Base-by-base conservation (phyloP, 2,329 filamentous ascomycete species). In the Pseudogymnoascus destructans region DNA sequence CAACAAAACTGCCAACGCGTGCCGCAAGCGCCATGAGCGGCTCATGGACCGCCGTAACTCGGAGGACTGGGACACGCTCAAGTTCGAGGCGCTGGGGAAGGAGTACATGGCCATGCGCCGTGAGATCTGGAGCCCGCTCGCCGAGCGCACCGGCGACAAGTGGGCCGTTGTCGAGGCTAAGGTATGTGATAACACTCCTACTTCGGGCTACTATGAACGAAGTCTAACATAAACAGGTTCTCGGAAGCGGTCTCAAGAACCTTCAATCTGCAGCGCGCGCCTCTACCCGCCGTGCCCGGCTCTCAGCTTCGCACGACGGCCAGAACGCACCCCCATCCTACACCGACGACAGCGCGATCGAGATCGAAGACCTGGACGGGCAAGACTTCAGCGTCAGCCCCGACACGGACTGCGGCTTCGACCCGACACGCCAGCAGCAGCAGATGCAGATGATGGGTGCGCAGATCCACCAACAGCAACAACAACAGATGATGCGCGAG, bases 1-100 rank as follows among this genome's bases (percentile, higher is more conserved):
- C 1, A 77, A 73, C 69, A 95, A 95, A 75, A 82, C 81, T 7
- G 30, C 85, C 60, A 93, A 93, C 69, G 90, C 90, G 15, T 95
- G 89, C 73, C 87, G 89, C 63, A 95, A 95, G 74, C 82, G 89
- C 58, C 89, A 95, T 66, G 89, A 95, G 72, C 79, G 89, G 38
- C 74, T 95, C 63, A 84, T 92, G 77, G 86, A 92, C 72, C 82
- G 85, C 63, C 78, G 64, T 3, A 66, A 59, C 63, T 69, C 59
- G 68, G 76, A 68, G 59, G 86, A 91, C 66, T 93, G 88, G 85
- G 87, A 92, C 66, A 79, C 79, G 17, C 76, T 84, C 64, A 87
- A 87, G 73, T 75, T 91, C 21, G 86, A 92, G 69, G 76, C 77
- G 8, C 75, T 95, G 38, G 86, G 87, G 35, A 81, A 80, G 69